Evolutionary conservation across 495 filamentous ascomycete species (phyloP).

Genomic region (Lindgomyces ingoldianus): DNA sequence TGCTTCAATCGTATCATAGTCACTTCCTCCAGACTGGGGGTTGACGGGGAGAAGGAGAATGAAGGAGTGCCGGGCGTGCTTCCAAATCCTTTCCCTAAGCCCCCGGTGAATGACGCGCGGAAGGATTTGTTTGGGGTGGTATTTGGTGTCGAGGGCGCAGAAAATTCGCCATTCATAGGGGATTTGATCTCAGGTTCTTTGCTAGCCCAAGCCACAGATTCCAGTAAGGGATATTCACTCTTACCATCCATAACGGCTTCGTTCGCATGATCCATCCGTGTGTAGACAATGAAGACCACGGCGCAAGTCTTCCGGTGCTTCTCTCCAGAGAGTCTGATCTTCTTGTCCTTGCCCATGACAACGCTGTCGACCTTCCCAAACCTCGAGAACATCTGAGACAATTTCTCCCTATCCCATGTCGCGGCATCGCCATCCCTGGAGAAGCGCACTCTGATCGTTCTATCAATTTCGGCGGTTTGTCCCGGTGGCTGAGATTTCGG

Average conservation of each 20-base stretch:
- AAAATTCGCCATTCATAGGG: constrained; percentile 15
- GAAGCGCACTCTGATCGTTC: constrained; percentile 63
- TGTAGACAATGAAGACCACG: constrained; percentile 59
- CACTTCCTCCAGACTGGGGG: constrained; percentile 59
- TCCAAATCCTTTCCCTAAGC: constrained; percentile 9
- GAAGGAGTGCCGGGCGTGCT: constrained; percentile 14
- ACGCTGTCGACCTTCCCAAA: constrained; percentile 61
- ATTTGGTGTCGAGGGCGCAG: constrained; percentile 36
- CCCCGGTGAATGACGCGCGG: constrained; percentile 27
- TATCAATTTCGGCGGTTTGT: constrained; percentile 53
- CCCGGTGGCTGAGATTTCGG: constrained; percentile 41
- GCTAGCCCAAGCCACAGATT: constrained; percentile 60
- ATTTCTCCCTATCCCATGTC: constrained; percentile 50
- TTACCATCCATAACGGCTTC: constrained; percentile 58
- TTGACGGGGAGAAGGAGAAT: constrained; percentile 42
- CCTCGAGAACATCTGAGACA: constrained; percentile 51
- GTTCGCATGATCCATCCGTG: constrained; percentile 62
- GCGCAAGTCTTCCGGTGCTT: constrained; percentile 58
- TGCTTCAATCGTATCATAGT: constrained; percentile 64
- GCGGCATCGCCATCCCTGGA: constrained; percentile 51
- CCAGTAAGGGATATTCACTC: constrained; percentile 51
- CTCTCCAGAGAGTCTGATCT: constrained; percentile 52
- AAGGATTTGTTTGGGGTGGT: constrained; percentile 26
- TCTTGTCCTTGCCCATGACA: constrained; percentile 58
- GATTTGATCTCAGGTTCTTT: constrained; percentile 48